phyloP scores from a whole-genome alignment of 2,329 filamentous ascomycete species.

The Monosporascus sp. region DNA sequence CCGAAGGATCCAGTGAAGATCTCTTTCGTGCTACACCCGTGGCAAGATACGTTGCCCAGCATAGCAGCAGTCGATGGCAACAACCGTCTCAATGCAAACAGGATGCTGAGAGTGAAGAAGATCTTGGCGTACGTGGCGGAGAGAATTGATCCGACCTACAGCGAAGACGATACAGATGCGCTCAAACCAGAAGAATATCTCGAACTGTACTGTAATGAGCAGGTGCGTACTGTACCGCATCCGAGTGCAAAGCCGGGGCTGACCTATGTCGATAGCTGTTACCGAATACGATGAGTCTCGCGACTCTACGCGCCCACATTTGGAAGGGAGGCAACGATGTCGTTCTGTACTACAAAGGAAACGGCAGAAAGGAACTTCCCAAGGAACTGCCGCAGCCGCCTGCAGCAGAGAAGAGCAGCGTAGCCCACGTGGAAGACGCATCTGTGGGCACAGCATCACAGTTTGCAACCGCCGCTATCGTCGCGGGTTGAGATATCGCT shows the following conservation, averaged over 20 bases:
- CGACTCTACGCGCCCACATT: conserved; percentile 82
- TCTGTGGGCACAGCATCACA: not conserved
- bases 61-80: conserved; percentile 75
- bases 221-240: conserved; percentile 50
- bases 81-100: conserved; percentile 89
- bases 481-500: not conserved
- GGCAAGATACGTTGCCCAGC: conserved; percentile 65
- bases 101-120: conserved; percentile 94
- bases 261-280: conserved; percentile 48
- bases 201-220: conserved; percentile 90
- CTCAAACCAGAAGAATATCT: conserved; percentile 87
- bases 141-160: conserved; percentile 70
- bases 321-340: conserved; percentile 97
- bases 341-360: conserved; percentile 82
- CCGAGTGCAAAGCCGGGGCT: conserved; percentile 2
- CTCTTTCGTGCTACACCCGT: conserved; percentile 86
- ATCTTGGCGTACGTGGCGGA: conserved; percentile 90
- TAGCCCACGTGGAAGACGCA: not conserved
- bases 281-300: conserved; percentile 82
- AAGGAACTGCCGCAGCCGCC: conserved; percentile 24
- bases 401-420: conserved; percentile 7
- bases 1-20: conserved; percentile 92
- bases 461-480: not conserved
- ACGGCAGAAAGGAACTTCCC: conserved; percentile 67
- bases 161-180: conserved; percentile 52